Conservation (phyloP, 495 filamentous ascomycete genomes). For the Articulospora tetracladia region DNA sequence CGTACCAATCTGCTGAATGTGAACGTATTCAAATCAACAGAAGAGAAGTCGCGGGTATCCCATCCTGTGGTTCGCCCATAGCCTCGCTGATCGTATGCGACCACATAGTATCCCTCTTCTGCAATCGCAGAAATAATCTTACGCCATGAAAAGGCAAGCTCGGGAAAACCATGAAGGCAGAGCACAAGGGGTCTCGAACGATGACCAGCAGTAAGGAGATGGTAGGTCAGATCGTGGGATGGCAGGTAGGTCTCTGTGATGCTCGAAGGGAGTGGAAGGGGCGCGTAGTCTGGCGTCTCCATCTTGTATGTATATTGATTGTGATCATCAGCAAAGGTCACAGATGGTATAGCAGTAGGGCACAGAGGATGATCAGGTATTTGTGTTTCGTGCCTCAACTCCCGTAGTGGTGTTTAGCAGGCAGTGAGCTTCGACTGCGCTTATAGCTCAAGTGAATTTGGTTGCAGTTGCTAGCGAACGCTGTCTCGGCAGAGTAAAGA, state of each 20-base stretch:
- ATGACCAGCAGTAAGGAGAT: conserved; percentile 53
- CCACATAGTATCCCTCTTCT: conserved; percentile 53
- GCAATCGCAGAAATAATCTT: conserved; percentile 55
- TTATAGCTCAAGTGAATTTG: no score
- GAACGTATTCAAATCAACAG: conserved; percentile 55
- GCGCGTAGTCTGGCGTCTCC: conserved; percentile 15
- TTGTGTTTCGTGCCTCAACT: not conserved
- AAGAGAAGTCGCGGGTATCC: conserved; percentile 44
- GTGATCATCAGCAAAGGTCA: not conserved
- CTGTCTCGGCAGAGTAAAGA: no score
- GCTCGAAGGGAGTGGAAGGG: conserved; percentile 50
- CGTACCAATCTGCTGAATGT: conserved; percentile 55
- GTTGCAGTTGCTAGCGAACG: no score
- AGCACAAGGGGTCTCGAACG: conserved; percentile 50
- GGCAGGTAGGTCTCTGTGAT: conserved; percentile 47
- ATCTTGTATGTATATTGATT: not conserved
- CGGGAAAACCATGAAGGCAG: conserved; percentile 63
- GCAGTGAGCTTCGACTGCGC: no score
- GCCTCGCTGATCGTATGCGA: conserved; percentile 65
- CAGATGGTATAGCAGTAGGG: not conserved
- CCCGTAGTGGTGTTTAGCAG: no score
- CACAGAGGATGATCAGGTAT: not conserved
- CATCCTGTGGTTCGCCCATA: conserved; percentile 65
- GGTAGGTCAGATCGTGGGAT: conserved; percentile 53
- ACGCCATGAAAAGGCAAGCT: conserved; percentile 68